Evolutionary conservation across 768 basidiomycete genomes (phyloP).

Genomic region (Imleria badia): DNA sequence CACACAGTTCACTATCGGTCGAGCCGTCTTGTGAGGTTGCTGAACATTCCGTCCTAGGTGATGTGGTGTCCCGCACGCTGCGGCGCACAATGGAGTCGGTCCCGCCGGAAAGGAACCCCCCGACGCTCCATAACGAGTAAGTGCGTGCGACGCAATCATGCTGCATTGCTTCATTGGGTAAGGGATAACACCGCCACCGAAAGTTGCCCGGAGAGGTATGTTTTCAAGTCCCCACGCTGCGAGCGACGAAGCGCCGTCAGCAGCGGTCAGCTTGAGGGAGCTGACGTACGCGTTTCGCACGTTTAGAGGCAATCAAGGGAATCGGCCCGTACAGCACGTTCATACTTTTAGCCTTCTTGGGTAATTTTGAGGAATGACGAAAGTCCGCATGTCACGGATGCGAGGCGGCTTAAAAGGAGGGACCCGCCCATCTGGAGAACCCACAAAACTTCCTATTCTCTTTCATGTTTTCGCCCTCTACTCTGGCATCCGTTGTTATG

Average conservation of each 20-base stretch:
- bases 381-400: constrained; percentile 16
- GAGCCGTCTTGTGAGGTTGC: background rate
- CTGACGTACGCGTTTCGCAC: constrained; percentile 34
- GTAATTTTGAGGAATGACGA: constrained; percentile 25
- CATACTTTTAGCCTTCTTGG: constrained; percentile 20
- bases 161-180: constrained; percentile 20
- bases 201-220: constrained; percentile 26
- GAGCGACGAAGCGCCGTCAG: background rate
- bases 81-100: background rate
- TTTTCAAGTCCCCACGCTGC: constrained; percentile 2
- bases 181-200: constrained; percentile 18
- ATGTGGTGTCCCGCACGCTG: background rate
- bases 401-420: constrained; percentile 28
- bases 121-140: constrained; percentile 20
- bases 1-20: background rate
- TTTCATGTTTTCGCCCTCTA: constrained; percentile 2
- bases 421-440: constrained; percentile 12
- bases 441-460: background rate
- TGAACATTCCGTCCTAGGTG: background rate
- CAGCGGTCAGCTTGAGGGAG: constrained; percentile 16
- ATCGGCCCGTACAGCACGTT: constrained; percentile 22
- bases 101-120: constrained; percentile 1
- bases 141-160: constrained; percentile 19
- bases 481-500: background rate
- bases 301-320: constrained; percentile 26